Conservation (phyloP, 1,139 yeast genomes). For the Hansenula lynferdii region DNA sequence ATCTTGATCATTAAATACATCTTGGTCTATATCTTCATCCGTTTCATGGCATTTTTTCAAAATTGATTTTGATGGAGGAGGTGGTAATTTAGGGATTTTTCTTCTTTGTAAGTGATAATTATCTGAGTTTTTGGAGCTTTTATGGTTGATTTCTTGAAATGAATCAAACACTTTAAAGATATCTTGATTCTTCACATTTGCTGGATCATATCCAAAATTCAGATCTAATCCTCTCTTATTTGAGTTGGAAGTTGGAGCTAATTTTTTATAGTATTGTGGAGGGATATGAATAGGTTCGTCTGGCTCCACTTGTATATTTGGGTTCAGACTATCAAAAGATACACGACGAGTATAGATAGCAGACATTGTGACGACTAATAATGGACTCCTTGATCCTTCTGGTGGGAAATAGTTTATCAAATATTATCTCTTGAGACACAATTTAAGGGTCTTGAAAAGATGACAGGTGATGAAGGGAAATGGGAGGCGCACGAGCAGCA, state of each 20-base stretch:
- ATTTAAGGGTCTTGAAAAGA: no score
- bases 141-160: conserved; percentile 9
- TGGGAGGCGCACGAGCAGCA: no score
- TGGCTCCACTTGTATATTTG: conserved; percentile 10
- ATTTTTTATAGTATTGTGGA: conserved; percentile 21
- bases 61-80: conserved; percentile 28
- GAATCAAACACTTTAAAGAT: conserved; percentile 13
- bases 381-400: no score
- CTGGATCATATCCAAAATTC: conserved; percentile 17
- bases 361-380: no score
- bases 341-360: conserved; percentile 15
- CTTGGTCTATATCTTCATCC: no score
- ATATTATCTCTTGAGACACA: no score
- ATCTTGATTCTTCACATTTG: conserved; percentile 7
- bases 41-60: conserved; percentile 17
- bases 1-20: no score
- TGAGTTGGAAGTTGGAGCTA: no score
- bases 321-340: conserved; percentile 20
- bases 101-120: conserved; percentile 7
- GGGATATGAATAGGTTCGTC: conserved; percentile 22
- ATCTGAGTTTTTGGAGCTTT: no score
- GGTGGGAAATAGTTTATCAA: no score
- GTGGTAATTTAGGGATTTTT: conserved; percentile 25
- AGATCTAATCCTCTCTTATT: conserved; percentile 9
- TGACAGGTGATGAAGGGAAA: no score